These are phyloP conservation scores for Gomphus sp. DNA, from an alignment of 1,284 basidiomycete genomes.

Conservation along the genomic window DNA sequence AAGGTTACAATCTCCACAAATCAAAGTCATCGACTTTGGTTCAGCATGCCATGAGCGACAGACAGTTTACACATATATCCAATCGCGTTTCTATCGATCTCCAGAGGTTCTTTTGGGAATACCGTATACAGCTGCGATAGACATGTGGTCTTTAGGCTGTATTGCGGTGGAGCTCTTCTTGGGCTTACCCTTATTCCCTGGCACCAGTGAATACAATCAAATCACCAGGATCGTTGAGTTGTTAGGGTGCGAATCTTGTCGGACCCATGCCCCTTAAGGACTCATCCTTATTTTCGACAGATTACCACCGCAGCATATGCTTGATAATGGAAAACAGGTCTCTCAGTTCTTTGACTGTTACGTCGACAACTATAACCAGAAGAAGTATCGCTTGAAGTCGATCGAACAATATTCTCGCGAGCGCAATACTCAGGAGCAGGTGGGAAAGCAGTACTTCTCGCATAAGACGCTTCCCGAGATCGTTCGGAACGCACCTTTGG, in stretches of 20 bases:
- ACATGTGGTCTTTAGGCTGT: constrained; percentile 94
- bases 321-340: constrained; percentile 95
- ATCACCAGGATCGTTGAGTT: constrained; percentile 95
- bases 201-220: constrained; percentile 99
- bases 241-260: constrained; percentile 70
- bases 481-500: constrained; percentile 91
- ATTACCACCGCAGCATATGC: constrained; percentile 85
- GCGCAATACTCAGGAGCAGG: constrained; percentile 92
- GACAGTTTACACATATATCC: constrained; percentile 99
- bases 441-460: constrained; percentile 98
- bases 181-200: constrained; percentile 93
- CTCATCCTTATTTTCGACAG: constrained; percentile 27
- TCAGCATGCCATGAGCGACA: constrained; percentile 98
- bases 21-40: constrained; percentile 99
- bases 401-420: constrained; percentile 94
- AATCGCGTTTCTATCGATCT: constrained; percentile 96
- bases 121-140: constrained; percentile 89
- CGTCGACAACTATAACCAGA: constrained; percentile 77
- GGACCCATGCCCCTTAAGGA: background rate
- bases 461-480: constrained; percentile 91
- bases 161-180: constrained; percentile 98
- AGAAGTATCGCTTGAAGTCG: constrained; percentile 84
- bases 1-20: constrained; percentile 93
- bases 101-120: constrained; percentile 95
- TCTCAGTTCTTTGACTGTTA: constrained; percentile 87